These are phyloP conservation scores for Kwoniella newhampshirensis DNA, from an alignment of 768 basidiomycete genomes.

Conservation along the genomic window DNA sequence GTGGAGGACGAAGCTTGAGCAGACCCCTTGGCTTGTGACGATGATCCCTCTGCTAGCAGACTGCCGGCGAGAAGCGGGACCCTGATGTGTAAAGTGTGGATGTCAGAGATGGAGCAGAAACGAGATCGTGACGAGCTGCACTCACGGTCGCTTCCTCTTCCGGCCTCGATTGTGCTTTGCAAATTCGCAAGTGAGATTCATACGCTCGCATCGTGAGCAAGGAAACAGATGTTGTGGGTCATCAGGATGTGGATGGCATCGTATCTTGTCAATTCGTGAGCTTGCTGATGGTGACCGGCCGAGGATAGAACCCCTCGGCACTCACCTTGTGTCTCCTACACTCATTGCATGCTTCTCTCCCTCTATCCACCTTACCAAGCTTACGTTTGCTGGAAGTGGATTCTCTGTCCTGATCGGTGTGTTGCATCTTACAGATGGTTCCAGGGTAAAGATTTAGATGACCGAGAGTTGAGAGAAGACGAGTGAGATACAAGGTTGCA, in stretches of 20 bases:
- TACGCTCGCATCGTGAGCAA: conserved; percentile 29
- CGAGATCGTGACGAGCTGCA: not conserved
- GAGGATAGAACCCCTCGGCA: not conserved
- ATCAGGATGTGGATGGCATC: conserved; percentile 28
- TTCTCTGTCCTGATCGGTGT: not conserved
- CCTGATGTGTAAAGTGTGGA: not conserved
- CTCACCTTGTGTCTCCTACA: conserved; percentile 36
- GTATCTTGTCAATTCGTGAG: too few species aligned
- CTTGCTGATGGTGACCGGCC: too few species aligned
- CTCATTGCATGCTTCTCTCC: conserved; percentile 28
- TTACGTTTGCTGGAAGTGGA: conserved; percentile 7
- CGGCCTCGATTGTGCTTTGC: conserved; percentile 33
- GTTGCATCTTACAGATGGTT: not conserved
- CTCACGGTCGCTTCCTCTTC: conserved; percentile 30
- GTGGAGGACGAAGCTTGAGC: not conserved
- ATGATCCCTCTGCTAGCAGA: conserved; percentile 3
- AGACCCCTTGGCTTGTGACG: not conserved
- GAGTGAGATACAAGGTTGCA: not conserved
- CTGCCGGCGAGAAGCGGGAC: conserved; percentile 12
- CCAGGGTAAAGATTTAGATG: not conserved
- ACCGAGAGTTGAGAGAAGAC: conserved; percentile 2
- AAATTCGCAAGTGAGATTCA: conserved; percentile 28
- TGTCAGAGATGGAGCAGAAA: not conserved
- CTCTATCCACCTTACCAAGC: conserved; percentile 23
- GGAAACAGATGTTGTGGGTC: conserved; percentile 26